These are phyloP conservation scores for Carpinus fangiana DNA, from an alignment of 306 rosid genomes.

Conservation along the genomic window DNA sequence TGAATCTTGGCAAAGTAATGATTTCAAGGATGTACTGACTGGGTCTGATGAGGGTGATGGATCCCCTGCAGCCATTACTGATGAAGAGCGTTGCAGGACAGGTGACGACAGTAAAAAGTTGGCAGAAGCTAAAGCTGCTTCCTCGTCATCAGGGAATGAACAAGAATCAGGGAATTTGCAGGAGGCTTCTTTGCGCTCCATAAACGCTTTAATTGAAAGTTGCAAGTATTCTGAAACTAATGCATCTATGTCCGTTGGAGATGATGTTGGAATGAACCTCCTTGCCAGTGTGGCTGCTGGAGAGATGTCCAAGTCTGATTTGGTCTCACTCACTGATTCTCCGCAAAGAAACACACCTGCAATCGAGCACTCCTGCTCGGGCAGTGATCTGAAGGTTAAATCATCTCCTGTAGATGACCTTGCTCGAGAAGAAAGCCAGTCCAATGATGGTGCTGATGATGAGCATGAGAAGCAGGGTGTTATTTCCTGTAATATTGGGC, in stretches of 20 bases:
- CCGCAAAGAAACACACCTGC: conserved; percentile 47
- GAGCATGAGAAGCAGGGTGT: conserved; percentile 7
- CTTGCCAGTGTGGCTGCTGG: conserved; percentile 95
- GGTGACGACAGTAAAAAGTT: conserved; percentile 44
- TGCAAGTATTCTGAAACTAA: conserved; percentile 70
- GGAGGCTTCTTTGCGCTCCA: conserved; percentile 74
- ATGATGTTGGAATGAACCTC: conserved; percentile 85
- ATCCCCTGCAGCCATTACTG: conserved; percentile 41
- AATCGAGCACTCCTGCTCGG: conserved; percentile 48
- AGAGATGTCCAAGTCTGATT: conserved; percentile 62
- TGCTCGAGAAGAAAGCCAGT: conserved; percentile 33
- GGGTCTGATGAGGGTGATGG: conserved; percentile 63
- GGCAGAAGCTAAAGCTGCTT: conserved; percentile 48
- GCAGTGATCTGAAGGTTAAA: conserved; percentile 40
- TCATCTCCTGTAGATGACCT: conserved; percentile 22
- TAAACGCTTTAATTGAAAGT: conserved; percentile 78
- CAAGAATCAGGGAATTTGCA: conserved; percentile 47
- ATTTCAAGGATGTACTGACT: conserved; percentile 51
- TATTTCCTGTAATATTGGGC: background rate
- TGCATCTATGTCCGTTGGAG: conserved; percentile 45
- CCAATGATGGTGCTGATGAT: conserved; percentile 18
- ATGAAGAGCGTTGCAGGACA: conserved; percentile 44
- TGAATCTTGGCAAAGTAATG: conserved; percentile 52
- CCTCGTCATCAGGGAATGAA: conserved; percentile 49
- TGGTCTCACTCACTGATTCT: conserved; percentile 54